Base-by-base conservation (phyloP, 805 yeast species). In the Wickerhamomyces mucosus region DNA sequence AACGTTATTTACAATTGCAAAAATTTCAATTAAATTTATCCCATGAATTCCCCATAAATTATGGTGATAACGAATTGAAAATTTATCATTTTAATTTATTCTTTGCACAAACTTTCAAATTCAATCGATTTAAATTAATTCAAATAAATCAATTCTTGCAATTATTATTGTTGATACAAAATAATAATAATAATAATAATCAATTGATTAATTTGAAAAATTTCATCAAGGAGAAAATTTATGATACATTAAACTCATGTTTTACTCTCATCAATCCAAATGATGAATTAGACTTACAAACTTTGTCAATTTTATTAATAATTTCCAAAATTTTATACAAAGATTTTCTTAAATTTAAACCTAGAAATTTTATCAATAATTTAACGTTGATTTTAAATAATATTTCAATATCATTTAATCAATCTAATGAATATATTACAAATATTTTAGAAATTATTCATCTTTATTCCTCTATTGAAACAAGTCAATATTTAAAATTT, bases 1-100 rank as follows among this genome's bases (percentile, higher is more conserved):
- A 75, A 16, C 50, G 64, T 14, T 57, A 57, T 33, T 30, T 67
- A 6, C 62, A 59, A 7, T 48, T 58, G 4, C 15, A 6, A 7
- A 23, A 50, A 26, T 46, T 33, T 17, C 54, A 48, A 28, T 61
- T 48, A 46, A 51, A 30, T 38, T 45, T 26, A 45, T 63, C 57
- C 55, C 61, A 37, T 34, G 38, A 34, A 17, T 40, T 34, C 18
- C 44, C 33, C 22, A 44, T 29, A 39, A 42, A 19, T 31, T 32
- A 26, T 6, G 45, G 42, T 20, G 6, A 27, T 4, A 15, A 11
- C n/a, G n/a, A n/a, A n/a, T n/a, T n/a, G 7, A 31, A 39, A 6
- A n/a, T 32, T 8, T 15, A 17, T 19, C 41, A 35, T 32, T 32
- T 31, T 13, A 36, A 21, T 9, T 22, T 3, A 8, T 8, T 24